phyloP scores from a whole-genome alignment of 345 rosid species.

The Corchorus capsularis region DNA sequence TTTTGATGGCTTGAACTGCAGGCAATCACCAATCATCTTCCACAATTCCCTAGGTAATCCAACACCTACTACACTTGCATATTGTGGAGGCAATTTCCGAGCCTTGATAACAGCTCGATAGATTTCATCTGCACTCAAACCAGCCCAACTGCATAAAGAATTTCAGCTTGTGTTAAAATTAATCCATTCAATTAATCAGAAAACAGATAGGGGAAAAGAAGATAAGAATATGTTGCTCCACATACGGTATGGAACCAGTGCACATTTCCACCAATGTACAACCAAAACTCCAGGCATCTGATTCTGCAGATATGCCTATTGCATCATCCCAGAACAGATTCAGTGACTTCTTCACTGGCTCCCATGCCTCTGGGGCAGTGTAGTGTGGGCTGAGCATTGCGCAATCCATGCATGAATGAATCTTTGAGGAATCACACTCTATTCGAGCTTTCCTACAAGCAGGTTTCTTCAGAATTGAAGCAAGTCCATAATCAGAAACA shows the following conservation, averaged over 20 bases:
- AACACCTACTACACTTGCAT: constrained; percentile 95
- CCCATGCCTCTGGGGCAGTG: constrained; percentile 99
- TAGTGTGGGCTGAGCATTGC: constrained; percentile 84
- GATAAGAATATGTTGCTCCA: constrained; percentile 31
- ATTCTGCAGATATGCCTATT: constrained; percentile 79
- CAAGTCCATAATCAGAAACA: constrained; percentile 95
- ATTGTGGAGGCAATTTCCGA: constrained; percentile 88
- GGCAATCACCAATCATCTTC: constrained; percentile 99
- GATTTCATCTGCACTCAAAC: constrained; percentile 88
- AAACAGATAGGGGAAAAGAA: constrained; percentile 14
- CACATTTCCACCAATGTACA: constrained; percentile 99
- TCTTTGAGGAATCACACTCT: constrained; percentile 64
- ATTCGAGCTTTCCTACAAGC: constrained; percentile 64
- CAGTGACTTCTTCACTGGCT: constrained; percentile 84
- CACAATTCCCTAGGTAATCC: constrained; percentile 94
- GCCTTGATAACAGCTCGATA: constrained; percentile 85
- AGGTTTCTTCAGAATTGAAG: constrained; percentile 88
- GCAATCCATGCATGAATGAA: constrained; percentile 85
- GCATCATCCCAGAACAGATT: constrained; percentile 95
- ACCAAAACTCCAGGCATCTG: constrained; percentile 99
- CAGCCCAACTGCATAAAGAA: constrained; percentile 76
- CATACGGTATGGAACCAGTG: constrained; percentile 97
- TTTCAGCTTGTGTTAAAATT: constrained; percentile 11
- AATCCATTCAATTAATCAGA: constrained; percentile 13
- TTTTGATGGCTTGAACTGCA: constrained; percentile 87